Evolutionary conservation across 2,329 filamentous ascomycete species (phyloP), one percentile per base, ranked within the genome.

Genomic region (Colletotrichum incanum): DNA sequence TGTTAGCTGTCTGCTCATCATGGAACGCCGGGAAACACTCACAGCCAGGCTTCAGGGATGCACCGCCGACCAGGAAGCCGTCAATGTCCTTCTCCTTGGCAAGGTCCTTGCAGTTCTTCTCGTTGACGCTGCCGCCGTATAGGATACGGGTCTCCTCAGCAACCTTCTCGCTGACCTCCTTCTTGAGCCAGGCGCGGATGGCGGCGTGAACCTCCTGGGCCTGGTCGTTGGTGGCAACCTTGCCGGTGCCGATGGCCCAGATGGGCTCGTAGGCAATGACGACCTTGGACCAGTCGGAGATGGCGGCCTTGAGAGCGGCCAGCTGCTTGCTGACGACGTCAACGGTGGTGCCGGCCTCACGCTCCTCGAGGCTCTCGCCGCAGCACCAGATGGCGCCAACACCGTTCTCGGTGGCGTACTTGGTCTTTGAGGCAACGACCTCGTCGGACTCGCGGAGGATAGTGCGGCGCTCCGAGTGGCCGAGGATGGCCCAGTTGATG

Each of bases 251-350:
- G 78, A 92, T 93, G 82, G 91, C 95, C 96, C 96, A 99, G 88
- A 99, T 97, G 80, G 96, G 96, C 90, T 99, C 96, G 86, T 99
- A 99, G 80, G 96, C 96, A 80, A 99, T 90, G 82, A 99, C 96
- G 76, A 99, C 90, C 88, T 96, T 96, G 80, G 88, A 90, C 96
- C 96, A 99, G 87, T 98, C 94, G 79, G 90, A 86, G 81, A 94
- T 86, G 87, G 93, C 88, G 79, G 86, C 84, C 83, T 95, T 92
- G 76, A 96, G 94, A 76, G 95, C 95, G 75, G 91, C 89, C 78
- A 99, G 90, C 89, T 99, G 96, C 76, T 86, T 86, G 78, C 93
- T 96, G 79, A 97, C 93, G 75, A 96, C 93, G 62, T 94, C 91
- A 80, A 97, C 93, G 75, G 96, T 98, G 88, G 94, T 92, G 83